A percentile compares a stretch with the other conserved stretches of the same genome.
Evolutionary conservation across 192 early-diverging fungal species (phyloP).

Genomic region (Phycomyces blakesleeanus): DNA sequence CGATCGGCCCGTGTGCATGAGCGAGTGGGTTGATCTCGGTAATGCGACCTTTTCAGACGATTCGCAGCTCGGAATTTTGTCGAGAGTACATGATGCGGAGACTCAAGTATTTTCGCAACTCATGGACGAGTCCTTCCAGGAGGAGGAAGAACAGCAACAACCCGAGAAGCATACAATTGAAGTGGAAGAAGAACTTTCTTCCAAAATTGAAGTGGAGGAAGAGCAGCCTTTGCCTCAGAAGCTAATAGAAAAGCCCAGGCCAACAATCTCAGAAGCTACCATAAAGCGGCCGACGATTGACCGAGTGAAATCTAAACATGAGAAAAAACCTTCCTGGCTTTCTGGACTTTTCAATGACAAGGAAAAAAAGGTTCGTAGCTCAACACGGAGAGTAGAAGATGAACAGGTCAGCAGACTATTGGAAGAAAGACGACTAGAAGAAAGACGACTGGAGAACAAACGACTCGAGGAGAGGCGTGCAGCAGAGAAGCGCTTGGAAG

Average conservation of each 20-base stretch:
- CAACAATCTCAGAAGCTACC: neutral
- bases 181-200: neutral
- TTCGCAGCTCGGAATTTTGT: slow-evolving; percentile 27
- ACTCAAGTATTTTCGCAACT: slow-evolving; percentile 22
- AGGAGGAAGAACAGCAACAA: neutral
- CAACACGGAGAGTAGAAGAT: neutral
- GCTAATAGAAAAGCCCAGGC: neutral
- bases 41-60: slow-evolving; percentile 18
- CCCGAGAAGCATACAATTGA: neutral
- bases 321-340: slow-evolving; percentile 9
- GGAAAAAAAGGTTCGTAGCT: neutral
- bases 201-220: neutral
- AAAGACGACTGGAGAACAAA: neutral
- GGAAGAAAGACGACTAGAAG: neutral
- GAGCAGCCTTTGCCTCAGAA: neutral
- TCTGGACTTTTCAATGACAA: slow-evolving; percentile 14
- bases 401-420: neutral
- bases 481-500: too few species aligned
- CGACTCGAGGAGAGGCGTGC: too few species aligned
- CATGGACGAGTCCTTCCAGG: neutral
- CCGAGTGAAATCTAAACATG: neutral
- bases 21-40: slow-evolving; percentile 35
- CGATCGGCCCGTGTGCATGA: slow-evolving; percentile 33
- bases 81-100: slow-evolving; percentile 36
- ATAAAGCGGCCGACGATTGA: neutral